Conservation (phyloP, 805 yeast species). For the Wickerhamomyces ciferrii region DNA sequence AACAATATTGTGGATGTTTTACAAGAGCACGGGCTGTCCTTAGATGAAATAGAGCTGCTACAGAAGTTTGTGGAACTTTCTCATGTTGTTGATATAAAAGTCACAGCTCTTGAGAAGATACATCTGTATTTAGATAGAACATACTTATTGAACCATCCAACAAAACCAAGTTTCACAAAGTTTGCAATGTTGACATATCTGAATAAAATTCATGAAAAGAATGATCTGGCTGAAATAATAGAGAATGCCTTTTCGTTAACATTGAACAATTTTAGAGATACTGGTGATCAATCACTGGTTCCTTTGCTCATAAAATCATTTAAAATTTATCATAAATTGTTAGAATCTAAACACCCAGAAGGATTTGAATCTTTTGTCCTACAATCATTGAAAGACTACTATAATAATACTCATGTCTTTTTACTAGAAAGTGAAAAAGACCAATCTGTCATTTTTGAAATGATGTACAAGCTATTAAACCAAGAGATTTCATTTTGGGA, state of each 20-base stretch:
- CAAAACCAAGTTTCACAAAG: slow-evolving; percentile 12
- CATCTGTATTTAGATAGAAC: slow-evolving; percentile 20
- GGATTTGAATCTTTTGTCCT: not conserved
- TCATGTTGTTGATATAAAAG: slow-evolving; percentile 4
- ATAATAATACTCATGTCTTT: not conserved
- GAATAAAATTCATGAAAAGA: not conserved
- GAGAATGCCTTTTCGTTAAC: slow-evolving; percentile 1
- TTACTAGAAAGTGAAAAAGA: not conserved
- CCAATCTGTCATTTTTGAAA: slow-evolving; percentile 1
- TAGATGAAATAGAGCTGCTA: slow-evolving; percentile 1
- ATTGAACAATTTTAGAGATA: slow-evolving; percentile 2
- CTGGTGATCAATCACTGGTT: not conserved
- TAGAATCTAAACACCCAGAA: not conserved
- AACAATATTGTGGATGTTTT: not conserved
- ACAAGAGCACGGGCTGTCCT: not conserved
- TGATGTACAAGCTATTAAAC: slow-evolving; percentile 1
- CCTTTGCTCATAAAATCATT: not conserved
- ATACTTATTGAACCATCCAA: slow-evolving; percentile 19
- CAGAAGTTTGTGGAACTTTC: slow-evolving; percentile 4
- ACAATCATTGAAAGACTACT: not conserved
- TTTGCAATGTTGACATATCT: not conserved
- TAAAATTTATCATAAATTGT: not conserved
- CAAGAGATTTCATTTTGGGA: slow-evolving; percentile 14
- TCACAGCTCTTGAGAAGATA: slow-evolving; percentile 7
- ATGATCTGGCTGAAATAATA: slow-evolving; percentile 3